These are phyloP conservation scores for Salvia sclarea DNA, from an alignment of 305 asterid genomes.

Conservation along the genomic window DNA sequence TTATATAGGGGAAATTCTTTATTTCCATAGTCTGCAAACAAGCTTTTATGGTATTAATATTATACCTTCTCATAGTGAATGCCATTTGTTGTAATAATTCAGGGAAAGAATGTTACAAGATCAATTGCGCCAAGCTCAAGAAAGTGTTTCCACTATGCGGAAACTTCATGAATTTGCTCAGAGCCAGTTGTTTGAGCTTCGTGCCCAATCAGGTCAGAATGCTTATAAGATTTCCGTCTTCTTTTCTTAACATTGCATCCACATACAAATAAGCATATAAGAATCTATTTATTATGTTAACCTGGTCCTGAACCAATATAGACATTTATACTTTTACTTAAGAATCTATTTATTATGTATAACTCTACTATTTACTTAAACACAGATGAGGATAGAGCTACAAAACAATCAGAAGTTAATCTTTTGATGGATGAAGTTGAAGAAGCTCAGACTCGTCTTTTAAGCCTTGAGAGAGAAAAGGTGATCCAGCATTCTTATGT, in stretches of 20 bases:
- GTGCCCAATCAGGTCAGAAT: slow-evolving; percentile 89
- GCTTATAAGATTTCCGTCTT: slow-evolving; percentile 19
- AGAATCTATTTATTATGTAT: background rate
- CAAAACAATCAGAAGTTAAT: slow-evolving; percentile 92
- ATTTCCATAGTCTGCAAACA: slow-evolving; percentile 28
- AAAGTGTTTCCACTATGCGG: slow-evolving; percentile 95
- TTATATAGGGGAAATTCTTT: background rate
- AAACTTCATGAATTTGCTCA: slow-evolving; percentile 98
- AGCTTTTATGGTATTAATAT: slow-evolving; percentile 23
- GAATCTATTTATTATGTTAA: slow-evolving; percentile 18
- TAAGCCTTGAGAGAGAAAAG: slow-evolving; percentile 98
- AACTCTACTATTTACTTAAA: slow-evolving; percentile 30
- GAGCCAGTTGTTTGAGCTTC: slow-evolving; percentile 95
- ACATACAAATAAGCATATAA: slow-evolving; percentile 9
- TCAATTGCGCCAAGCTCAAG: slow-evolving; percentile 95
- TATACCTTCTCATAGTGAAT: slow-evolving; percentile 28
- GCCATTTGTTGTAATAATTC: slow-evolving; percentile 37
- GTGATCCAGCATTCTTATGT: slow-evolving; percentile 41
- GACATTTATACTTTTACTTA: background rate
- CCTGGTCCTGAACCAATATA: slow-evolving; percentile 22
- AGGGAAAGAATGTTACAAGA: slow-evolving; percentile 92
- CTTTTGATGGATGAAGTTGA: slow-evolving; percentile 98
- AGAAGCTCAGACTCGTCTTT: slow-evolving; percentile 93
- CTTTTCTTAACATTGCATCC: slow-evolving; percentile 13
- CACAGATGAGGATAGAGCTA: slow-evolving; percentile 91